phyloP scores from a whole-genome alignment of 805 yeast species.

The Candida oleophila region DNA sequence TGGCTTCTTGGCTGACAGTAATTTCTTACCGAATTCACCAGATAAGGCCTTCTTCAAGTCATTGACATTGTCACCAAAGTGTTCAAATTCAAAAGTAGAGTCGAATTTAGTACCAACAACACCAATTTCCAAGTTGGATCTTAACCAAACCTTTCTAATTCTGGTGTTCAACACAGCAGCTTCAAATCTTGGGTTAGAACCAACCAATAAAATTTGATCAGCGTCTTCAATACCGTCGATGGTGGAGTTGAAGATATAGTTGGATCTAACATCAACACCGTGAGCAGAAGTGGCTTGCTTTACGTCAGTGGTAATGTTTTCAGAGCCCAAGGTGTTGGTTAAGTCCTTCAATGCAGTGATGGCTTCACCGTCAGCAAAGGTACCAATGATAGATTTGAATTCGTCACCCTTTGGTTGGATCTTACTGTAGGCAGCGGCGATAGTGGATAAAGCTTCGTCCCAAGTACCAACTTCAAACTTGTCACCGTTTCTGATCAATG shows the following conservation, averaged over 20 bases:
- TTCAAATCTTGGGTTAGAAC: conserved; percentile 87
- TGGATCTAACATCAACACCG: conserved; percentile 74
- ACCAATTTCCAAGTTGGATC: conserved; percentile 63
- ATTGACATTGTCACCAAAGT: conserved; percentile 60
- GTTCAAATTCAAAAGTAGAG: conserved; percentile 65
- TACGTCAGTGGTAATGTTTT: conserved; percentile 73
- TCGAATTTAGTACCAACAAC: conserved; percentile 77
- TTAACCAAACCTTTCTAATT: conserved; percentile 78
- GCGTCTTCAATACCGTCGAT: conserved; percentile 80
- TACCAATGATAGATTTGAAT: conserved; percentile 79
- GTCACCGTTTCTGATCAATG: conserved; percentile 69
- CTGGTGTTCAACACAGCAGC: conserved; percentile 86
- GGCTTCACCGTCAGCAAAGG: conserved; percentile 78
- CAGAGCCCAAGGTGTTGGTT: conserved; percentile 74
- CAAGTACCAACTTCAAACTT: conserved; percentile 74
- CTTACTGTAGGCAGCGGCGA: conserved; percentile 59
- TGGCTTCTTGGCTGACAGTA: conserved; percentile 68
- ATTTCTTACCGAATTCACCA: conserved; percentile 69
- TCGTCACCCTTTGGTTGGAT: conserved; percentile 65
- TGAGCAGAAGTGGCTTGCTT: conserved; percentile 54
- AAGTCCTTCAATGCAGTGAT: conserved; percentile 81
- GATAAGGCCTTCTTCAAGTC: conserved; percentile 58
- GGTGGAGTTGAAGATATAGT: conserved; percentile 77
- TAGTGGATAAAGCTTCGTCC: conserved; percentile 78
- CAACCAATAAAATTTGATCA: conserved; percentile 75